Evolutionary conservation across 805 yeast genomes (phyloP), one percentile per base, ranked within the genome.

Genomic region (Candida corydali): DNA sequence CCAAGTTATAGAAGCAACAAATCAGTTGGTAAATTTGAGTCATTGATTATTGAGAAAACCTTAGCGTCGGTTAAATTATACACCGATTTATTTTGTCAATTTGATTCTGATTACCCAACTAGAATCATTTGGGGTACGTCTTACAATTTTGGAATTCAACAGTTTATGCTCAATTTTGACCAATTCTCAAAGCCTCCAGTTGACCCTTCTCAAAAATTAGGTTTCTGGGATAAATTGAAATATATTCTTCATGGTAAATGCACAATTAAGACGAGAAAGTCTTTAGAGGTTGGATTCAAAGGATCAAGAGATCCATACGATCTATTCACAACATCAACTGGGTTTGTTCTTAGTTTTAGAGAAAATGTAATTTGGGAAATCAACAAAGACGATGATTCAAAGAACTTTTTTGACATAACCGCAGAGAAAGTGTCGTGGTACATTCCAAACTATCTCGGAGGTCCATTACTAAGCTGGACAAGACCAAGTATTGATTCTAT

Each of bases 221-320:
- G 98, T 0, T 80, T 88, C 47, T 89, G 98, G 98, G 98, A 89
- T 58, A 91, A 88, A 54, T 59, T 87, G 18, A 64, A 96, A 34
- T 70, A 80, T 19, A 68, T 82, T 11, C 63, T 87, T 47, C 97
- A 89, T 61, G 95, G 95, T 0, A 72, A 76, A 14, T 59, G 81
- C 36, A 58, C 56, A 2, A 67, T 87, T 38, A 59, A 59, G 2
- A 57, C 74, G 16, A 63, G 72, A 1, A 51, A 78, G 9, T 65
- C 69, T 14, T 65, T 84, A 29, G 74, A 77, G 39, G 70, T 82
- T 5, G 70, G 77, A 2, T 64, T 82, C 49, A 84, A 86, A 51
- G 93, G 95, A 1, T 76, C 91, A 0, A 69, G 79, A 36, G 81
- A 82, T 49, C 98, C 98, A 0, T 88, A 88, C 52, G 65, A 73